These are phyloP conservation scores for Kodamaea kakaduensis DNA, from an alignment of 805 yeast genomes.

Conservation along the genomic window DNA sequence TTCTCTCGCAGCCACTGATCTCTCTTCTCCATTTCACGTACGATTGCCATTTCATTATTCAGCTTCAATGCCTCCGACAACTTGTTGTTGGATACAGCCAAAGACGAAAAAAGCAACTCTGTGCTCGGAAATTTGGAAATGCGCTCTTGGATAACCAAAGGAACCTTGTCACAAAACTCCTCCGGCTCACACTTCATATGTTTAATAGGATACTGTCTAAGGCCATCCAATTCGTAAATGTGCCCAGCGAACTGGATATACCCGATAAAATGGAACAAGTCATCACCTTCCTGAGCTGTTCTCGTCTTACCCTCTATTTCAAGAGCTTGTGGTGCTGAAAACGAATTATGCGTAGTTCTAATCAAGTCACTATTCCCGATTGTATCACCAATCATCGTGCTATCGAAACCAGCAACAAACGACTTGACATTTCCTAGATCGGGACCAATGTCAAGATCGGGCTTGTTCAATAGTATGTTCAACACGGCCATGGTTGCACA, in stretches of 20 bases:
- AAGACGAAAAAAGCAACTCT: conserved; percentile 54
- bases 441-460: conserved; percentile 43
- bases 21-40: conserved; percentile 45
- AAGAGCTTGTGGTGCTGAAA: conserved; percentile 54
- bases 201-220: conserved; percentile 50
- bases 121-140: conserved; percentile 41
- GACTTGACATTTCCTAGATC: conserved; percentile 45
- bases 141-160: conserved; percentile 43
- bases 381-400: conserved; percentile 57
- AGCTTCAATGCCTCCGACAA: conserved; percentile 31
- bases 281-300: conserved; percentile 39
- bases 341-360: conserved; percentile 57
- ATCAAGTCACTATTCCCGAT: conserved; percentile 56
- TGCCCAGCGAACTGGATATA: conserved; percentile 42
- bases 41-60: conserved; percentile 38
- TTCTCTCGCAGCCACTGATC: conserved; percentile 53
- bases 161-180: conserved; percentile 40
- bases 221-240: conserved; percentile 61
- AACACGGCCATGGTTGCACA: conserved; percentile 74
- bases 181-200: conserved; percentile 41
- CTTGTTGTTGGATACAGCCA: conserved; percentile 52
- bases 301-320: conserved; percentile 41
- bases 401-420: conserved; percentile 52
- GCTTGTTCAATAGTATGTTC: conserved; percentile 48
- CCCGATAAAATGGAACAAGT: conserved; percentile 58